These are phyloP conservation scores for Pseudoscleropodium purum DNA, from an alignment of 225 moss, liverwort and hornwort genomes.

Conservation along the genomic window DNA sequence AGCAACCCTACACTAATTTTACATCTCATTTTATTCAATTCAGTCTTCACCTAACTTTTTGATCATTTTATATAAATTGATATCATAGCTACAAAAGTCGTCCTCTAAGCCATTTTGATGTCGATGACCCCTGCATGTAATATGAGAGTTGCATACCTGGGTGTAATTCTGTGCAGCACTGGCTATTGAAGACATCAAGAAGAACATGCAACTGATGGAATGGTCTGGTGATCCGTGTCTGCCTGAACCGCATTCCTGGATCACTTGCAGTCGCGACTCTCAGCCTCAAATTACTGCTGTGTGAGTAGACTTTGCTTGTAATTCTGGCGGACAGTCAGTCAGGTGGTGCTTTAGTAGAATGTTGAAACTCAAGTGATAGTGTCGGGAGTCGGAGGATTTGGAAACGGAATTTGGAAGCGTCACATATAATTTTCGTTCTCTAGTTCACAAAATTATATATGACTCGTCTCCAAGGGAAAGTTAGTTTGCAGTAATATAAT, in stretches of 20 bases:
- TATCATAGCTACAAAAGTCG: too few relatives aligned
- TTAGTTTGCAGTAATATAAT: background rate
- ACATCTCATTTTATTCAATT: too few relatives aligned
- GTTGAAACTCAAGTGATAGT: background rate
- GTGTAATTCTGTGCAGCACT: background rate
- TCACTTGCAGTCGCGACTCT: background rate
- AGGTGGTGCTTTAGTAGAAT: background rate
- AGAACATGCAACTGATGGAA: background rate
- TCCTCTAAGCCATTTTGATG: too few relatives aligned
- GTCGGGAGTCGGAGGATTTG: background rate
- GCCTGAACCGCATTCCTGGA: conserved; percentile 9
- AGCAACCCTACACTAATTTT: too few relatives aligned
- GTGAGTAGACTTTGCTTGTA: background rate
- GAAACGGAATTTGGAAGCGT: background rate
- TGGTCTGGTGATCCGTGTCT: conserved; percentile 22
- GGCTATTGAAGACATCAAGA: conserved; percentile 15
- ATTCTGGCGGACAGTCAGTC: background rate
- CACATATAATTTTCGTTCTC: background rate
- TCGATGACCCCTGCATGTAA: too few relatives aligned
- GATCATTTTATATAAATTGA: too few relatives aligned
- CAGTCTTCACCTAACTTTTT: too few relatives aligned
- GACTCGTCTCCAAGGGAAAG: background rate
- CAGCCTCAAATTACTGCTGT: background rate
- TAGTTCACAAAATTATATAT: background rate
- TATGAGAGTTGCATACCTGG: too few relatives aligned